phyloP scores from a whole-genome alignment of 2,329 filamentous ascomycete genomes.

The Emydomyces testavorans region DNA sequence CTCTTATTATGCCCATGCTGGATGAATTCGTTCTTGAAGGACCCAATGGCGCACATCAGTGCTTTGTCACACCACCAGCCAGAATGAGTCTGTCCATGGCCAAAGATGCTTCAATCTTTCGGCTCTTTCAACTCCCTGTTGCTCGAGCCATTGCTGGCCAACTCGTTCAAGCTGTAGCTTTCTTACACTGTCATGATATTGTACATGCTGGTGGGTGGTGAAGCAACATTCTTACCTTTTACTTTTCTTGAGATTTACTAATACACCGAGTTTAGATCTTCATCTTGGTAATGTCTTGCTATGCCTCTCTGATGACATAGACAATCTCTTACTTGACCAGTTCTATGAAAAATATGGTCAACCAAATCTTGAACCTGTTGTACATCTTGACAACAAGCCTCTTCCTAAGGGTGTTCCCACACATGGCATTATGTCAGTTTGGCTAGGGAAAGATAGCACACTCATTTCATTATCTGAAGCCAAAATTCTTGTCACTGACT shows the following conservation, averaged over 20 bases:
- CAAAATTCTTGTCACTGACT: constrained; percentile 15
- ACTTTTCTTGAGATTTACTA: too few species aligned
- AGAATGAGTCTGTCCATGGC: constrained; percentile 19
- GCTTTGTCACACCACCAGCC: constrained; percentile 18
- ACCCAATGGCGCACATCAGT: constrained; percentile 20
- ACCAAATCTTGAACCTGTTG: constrained; percentile 14
- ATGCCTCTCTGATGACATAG: constrained; percentile 12
- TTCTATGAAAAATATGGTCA: constrained; percentile 14
- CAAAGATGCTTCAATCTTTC: constrained; percentile 18
- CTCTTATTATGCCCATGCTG: constrained; percentile 16
- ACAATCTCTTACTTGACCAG: constrained; percentile 13
- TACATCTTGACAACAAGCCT: constrained; percentile 15
- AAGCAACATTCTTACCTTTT: constrained; percentile 8
- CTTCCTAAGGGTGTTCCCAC: constrained; percentile 14
- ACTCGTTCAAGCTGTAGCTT: constrained; percentile 13
- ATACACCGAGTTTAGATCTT: too few species aligned
- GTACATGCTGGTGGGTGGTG: constrained; percentile 16
- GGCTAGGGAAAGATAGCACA: too few species aligned
- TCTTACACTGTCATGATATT: constrained; percentile 15
- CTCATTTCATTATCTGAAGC: constrained; percentile 12
- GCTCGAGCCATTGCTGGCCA: constrained; percentile 14
- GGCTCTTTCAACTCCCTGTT: constrained; percentile 17
- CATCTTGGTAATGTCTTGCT: constrained; percentile 17
- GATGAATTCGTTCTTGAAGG: constrained; percentile 22
- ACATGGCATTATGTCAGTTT: too few species aligned